phyloP scores from a whole-genome alignment of 352 stramenopile species.

The Phytophthora sansomeana region DNA sequence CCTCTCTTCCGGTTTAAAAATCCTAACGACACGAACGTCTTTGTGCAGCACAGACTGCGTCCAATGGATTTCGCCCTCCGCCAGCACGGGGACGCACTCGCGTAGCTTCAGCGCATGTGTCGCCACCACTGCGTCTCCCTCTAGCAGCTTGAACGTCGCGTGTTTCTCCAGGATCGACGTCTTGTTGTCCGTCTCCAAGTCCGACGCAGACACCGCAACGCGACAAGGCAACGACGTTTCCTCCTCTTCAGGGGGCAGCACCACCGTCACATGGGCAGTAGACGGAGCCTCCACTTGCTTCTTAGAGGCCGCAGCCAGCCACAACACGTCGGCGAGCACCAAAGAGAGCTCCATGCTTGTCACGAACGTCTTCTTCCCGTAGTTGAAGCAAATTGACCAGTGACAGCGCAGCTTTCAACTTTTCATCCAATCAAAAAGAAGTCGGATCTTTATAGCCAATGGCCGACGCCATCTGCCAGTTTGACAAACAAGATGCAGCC shows the following conservation, averaged over 20 bases:
- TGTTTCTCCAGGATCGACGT: conserved; percentile 44
- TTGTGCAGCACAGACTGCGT: conserved; percentile 38
- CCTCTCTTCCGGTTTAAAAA: neutral
- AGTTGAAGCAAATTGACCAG: conserved; percentile 32
- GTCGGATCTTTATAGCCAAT: neutral
- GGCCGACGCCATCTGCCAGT: conserved; percentile 1
- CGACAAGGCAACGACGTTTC: conserved; percentile 46
- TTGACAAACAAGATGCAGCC: conserved; percentile 36
- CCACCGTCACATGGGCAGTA: conserved; percentile 17
- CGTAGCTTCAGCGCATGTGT: conserved; percentile 48
- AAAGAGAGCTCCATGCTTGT: conserved; percentile 54
- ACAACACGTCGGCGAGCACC: conserved; percentile 34
- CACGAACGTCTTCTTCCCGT: conserved; percentile 3
- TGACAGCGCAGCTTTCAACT: neutral
- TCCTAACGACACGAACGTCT: conserved; percentile 30
- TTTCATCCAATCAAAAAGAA: conserved; percentile 17
- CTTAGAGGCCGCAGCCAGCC: conserved; percentile 31
- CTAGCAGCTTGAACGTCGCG: conserved; percentile 52
- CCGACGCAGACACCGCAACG: conserved; percentile 41
- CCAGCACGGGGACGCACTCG: conserved; percentile 61
- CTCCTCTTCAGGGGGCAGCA: conserved; percentile 25
- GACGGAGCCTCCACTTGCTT: conserved; percentile 14
- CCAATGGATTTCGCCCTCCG: conserved; percentile 55
- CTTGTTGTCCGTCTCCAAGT: conserved; percentile 37
- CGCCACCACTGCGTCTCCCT: conserved; percentile 37